Evolutionary conservation across 1,139 yeast species (phyloP).

Genomic region (Candida frijolesensis): DNA sequence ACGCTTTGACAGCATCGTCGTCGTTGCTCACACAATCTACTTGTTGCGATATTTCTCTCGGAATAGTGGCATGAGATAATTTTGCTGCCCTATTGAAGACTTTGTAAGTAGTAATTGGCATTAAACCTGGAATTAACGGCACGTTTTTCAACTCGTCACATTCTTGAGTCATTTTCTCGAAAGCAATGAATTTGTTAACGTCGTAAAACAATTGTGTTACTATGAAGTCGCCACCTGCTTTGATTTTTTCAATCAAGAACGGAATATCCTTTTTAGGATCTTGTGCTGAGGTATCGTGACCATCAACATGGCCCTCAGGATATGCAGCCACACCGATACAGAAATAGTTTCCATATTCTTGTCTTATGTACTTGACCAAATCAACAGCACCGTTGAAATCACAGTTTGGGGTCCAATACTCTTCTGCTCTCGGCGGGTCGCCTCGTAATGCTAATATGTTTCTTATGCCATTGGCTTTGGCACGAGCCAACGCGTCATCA

Average conservation of each 20-base stretch:
- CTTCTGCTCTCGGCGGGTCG: constrained; percentile 90
- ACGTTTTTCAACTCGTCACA: constrained; percentile 43
- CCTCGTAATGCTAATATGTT: constrained; percentile 93
- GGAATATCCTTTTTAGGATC: constrained; percentile 68
- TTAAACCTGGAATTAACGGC: constrained; percentile 84
- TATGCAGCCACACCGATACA: constrained; percentile 93
- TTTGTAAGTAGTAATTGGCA: constrained; percentile 93
- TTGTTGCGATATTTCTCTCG: constrained; percentile 42
- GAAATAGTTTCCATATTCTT: constrained; percentile 70
- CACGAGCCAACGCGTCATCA: constrained; percentile 74
- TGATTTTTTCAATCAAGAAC: constrained; percentile 57
- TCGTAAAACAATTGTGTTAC: constrained; percentile 50
- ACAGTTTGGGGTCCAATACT: constrained; percentile 59
- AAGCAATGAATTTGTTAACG: constrained; percentile 42
- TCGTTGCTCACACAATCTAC: constrained; percentile 64
- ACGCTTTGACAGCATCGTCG: constrained; percentile 81
- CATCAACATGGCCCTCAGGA: constrained; percentile 95
- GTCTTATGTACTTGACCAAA: constrained; percentile 73
- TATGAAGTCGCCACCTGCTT: constrained; percentile 50
- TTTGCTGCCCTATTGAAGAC: constrained; percentile 88
- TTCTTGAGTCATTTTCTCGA: constrained; percentile 33
- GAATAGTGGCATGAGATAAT: constrained; percentile 87
- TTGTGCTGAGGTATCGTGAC: constrained; percentile 64
- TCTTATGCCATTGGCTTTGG: constrained; percentile 76
- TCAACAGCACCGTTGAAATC: constrained; percentile 80